Percentiles rank a stretch among this genome's conserved stretches.
Evolutionary conservation across 148 eudicot genomes (phyloP).

Genomic region (Rhododendron mucronatum): DNA sequence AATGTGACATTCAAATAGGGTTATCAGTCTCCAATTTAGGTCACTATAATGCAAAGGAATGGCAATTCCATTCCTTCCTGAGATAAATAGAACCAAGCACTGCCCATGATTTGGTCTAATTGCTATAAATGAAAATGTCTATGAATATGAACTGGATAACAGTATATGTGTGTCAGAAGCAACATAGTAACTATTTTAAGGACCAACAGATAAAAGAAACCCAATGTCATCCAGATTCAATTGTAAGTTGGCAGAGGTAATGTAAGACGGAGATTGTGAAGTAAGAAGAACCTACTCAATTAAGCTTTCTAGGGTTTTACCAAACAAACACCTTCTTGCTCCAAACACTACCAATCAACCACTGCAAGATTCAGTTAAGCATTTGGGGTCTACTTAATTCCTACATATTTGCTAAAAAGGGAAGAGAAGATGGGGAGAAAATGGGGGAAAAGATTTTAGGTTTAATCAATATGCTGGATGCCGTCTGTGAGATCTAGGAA

Average conservation of each 20-base stretch:
- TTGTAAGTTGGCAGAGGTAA: background rate
- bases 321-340: background rate
- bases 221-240: background rate
- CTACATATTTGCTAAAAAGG: too few species aligned
- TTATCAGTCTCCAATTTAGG: background rate
- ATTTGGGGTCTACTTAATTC: too few species aligned
- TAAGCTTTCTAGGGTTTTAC: background rate
- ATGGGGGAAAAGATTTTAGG: background rate
- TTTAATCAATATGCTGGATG: too few species aligned
- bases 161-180: background rate
- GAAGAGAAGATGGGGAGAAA: background rate
- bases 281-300: background rate
- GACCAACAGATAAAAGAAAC: background rate
- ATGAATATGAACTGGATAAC: background rate
- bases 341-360: background rate
- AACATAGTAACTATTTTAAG: background rate
- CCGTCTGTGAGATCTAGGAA: conserved; percentile 6
- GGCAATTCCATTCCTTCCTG: background rate
- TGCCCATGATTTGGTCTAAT: background rate
- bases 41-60: background rate
- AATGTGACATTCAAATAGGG: background rate
- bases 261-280: background rate
- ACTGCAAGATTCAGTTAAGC: background rate
- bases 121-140: background rate
- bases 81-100: background rate